Percentiles rank a stretch among this genome's conserved stretches.
These are phyloP conservation scores for Potentilla sterilis DNA, from an alignment of 306 rosid species.

Conservation along the genomic window DNA sequence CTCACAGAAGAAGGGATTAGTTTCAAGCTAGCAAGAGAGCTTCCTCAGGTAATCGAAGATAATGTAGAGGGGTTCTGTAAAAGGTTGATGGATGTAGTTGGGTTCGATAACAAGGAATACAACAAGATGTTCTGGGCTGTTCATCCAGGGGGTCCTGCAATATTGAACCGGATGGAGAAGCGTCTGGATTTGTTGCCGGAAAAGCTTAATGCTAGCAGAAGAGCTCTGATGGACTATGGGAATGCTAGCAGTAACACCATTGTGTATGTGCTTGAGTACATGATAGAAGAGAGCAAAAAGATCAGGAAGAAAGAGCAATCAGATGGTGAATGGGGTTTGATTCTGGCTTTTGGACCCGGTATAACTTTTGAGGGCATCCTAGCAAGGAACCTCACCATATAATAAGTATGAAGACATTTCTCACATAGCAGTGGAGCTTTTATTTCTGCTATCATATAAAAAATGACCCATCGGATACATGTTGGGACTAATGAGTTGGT, in stretches of 20 bases:
- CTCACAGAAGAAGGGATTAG: slow-evolving; percentile 88
- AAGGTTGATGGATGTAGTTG: slow-evolving; percentile 43
- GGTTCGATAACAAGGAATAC: slow-evolving; percentile 47
- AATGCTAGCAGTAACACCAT: slow-evolving; percentile 88
- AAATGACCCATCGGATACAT: background rate
- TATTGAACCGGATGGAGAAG: slow-evolving; percentile 75
- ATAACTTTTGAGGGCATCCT: slow-evolving; percentile 84
- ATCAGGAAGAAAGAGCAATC: slow-evolving; percentile 39
- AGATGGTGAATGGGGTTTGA: slow-evolving; percentile 71
- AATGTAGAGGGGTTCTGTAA: slow-evolving; percentile 74
- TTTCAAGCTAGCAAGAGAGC: slow-evolving; percentile 74
- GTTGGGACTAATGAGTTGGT: background rate
- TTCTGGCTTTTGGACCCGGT: slow-evolving; percentile 95
- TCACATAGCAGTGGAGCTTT: background rate
- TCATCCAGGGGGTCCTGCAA: slow-evolving; percentile 93
- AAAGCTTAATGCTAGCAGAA: slow-evolving; percentile 69
- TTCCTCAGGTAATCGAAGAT: slow-evolving; percentile 85
- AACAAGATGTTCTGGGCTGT: slow-evolving; percentile 84
- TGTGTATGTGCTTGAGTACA: slow-evolving; percentile 81
- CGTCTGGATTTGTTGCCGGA: slow-evolving; percentile 71
- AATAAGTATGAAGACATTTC: slow-evolving; percentile 14
- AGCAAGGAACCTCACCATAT: slow-evolving; percentile 61
- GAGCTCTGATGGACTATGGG: slow-evolving; percentile 82
- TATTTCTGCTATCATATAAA: too few relatives aligned
- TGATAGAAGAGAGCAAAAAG: slow-evolving; percentile 65